phyloP scores from a whole-genome alignment of 1,284 basidiomycete genomes.

The Papiliotrema fonsecae region DNA sequence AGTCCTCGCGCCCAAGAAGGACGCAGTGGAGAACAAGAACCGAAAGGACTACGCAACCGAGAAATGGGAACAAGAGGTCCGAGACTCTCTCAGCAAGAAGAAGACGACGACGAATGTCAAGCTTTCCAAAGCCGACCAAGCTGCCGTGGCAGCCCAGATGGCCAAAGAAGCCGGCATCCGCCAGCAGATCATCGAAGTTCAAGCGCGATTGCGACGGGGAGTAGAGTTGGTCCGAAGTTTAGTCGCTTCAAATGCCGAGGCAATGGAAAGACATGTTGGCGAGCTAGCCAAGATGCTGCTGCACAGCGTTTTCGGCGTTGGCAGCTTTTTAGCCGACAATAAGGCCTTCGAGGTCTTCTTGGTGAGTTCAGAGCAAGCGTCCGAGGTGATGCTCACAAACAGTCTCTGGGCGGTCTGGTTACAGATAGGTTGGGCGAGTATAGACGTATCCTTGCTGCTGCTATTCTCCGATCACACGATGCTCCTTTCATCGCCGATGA shows the following conservation, averaged over 20 bases:
- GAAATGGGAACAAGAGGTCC: conserved; percentile 90
- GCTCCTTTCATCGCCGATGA: conserved; percentile 67
- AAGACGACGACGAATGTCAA: conserved; percentile 51
- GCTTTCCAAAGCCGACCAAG: conserved; percentile 78
- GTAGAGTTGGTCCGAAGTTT: conserved; percentile 64
- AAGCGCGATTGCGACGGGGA: conserved; percentile 60
- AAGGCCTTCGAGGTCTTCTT: conserved; percentile 70
- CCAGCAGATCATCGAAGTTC: conserved; percentile 55
- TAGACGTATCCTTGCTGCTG: conserved; percentile 68
- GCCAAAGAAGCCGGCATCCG: conserved; percentile 69
- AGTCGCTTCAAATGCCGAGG: conserved; percentile 57
- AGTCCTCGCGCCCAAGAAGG: conserved; percentile 65
- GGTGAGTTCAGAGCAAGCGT: too few relatives aligned
- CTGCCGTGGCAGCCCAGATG: conserved; percentile 71
- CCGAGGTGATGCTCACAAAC: not conserved
- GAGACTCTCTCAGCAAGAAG: conserved; percentile 66
- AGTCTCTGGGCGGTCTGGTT: conserved; percentile 30
- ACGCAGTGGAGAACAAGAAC: conserved; percentile 58
- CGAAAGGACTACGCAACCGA: conserved; percentile 81
- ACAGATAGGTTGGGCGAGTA: conserved; percentile 67
- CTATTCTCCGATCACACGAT: conserved; percentile 67
- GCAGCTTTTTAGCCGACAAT: conserved; percentile 58
- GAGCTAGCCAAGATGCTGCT: conserved; percentile 60
- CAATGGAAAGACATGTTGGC: conserved; percentile 58
- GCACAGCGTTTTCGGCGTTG: conserved; percentile 59